A percentile compares a stretch with the other conserved stretches of the same genome.
These are phyloP conservation scores for Tuber brumale DNA, from an alignment of 495 filamentous ascomycete species.

Conservation along the genomic window DNA sequence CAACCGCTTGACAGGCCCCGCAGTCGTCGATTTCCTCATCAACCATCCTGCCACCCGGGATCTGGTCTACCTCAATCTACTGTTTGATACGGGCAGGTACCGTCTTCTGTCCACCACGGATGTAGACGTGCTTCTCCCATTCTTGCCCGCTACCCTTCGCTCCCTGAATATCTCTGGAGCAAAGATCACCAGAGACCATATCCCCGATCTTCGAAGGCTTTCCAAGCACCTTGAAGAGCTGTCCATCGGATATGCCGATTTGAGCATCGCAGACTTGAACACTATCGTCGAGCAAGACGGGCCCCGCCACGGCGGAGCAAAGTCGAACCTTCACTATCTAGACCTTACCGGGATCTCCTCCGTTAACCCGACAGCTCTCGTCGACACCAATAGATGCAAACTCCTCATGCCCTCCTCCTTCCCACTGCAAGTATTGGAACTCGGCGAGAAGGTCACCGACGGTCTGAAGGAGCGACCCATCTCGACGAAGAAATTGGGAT, in stretches of 20 bases:
- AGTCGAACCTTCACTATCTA: slow-evolving; percentile 65
- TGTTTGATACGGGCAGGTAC: slow-evolving; percentile 66
- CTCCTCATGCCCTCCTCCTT: slow-evolving; percentile 57
- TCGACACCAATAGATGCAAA: slow-evolving; percentile 50
- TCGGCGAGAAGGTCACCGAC: slow-evolving; percentile 63
- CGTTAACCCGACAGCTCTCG: slow-evolving; percentile 56
- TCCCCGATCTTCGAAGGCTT: slow-evolving; percentile 57
- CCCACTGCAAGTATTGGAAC: slow-evolving; percentile 73
- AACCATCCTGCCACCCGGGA: slow-evolving; percentile 63
- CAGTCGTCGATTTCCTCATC: slow-evolving; percentile 64
- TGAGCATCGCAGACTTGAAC: slow-evolving; percentile 61
- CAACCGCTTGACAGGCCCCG: slow-evolving; percentile 59
- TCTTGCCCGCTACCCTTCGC: slow-evolving; percentile 61
- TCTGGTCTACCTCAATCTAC: slow-evolving; percentile 68
- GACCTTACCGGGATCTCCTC: slow-evolving; percentile 59
- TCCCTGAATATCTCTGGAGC: slow-evolving; percentile 73
- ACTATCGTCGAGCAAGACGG: slow-evolving; percentile 47
- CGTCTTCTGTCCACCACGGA: slow-evolving; percentile 63
- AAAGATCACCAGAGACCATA: slow-evolving; percentile 60
- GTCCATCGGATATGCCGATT: slow-evolving; percentile 60
- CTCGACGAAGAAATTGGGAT: slow-evolving; percentile 53
- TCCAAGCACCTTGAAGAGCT: slow-evolving; percentile 78
- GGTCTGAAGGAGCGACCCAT: slow-evolving; percentile 51
- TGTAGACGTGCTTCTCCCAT: slow-evolving; percentile 59
- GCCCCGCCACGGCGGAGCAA: slow-evolving; percentile 48